phyloP scores from a whole-genome alignment of 2,329 filamentous ascomycete species.

The Sporothrix luriei region DNA sequence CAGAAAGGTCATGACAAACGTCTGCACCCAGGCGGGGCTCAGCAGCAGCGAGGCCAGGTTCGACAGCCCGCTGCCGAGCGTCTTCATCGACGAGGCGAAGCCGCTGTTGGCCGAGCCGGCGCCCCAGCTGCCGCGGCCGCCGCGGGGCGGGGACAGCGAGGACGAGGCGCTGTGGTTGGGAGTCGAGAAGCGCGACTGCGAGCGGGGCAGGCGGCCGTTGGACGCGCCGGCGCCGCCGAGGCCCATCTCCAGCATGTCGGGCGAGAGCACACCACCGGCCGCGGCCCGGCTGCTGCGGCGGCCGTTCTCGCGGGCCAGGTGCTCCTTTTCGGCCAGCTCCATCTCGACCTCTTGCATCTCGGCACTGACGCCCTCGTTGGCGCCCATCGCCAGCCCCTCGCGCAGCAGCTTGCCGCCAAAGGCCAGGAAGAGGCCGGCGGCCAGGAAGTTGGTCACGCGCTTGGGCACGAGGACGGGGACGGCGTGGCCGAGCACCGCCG shows the following conservation, averaged over 20 bases:
- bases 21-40: conserved; percentile 97
- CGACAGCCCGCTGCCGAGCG: conserved; percentile 65
- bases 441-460: conserved; percentile 84
- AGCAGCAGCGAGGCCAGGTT: conserved; percentile 87
- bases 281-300: conserved; percentile 58
- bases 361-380: conserved; percentile 87
- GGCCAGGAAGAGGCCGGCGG: conserved; percentile 80
- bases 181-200: conserved; percentile 75
- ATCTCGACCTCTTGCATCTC: conserved; percentile 97
- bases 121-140: conserved; percentile 55
- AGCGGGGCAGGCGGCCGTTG: conserved; percentile 64
- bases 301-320: conserved; percentile 66
- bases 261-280: conserved; percentile 56
- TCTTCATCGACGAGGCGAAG: conserved; percentile 57
- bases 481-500: conserved; percentile 87
- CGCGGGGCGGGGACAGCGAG: conserved; percentile 70
- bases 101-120: conserved; percentile 47
- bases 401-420: conserved; percentile 83
- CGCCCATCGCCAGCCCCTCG: conserved; percentile 86
- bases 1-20: conserved; percentile 97
- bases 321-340: conserved; percentile 92
- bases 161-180: conserved; percentile 78
- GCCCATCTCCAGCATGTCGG: conserved; percentile 79
- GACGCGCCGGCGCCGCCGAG: conserved; percentile 51
- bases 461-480: conserved; percentile 89